Evolutionary conservation across 306 rosid genomes (phyloP), one percentile per base, ranked within the genome.

Genomic region (Vigna nakashimae): DNA sequence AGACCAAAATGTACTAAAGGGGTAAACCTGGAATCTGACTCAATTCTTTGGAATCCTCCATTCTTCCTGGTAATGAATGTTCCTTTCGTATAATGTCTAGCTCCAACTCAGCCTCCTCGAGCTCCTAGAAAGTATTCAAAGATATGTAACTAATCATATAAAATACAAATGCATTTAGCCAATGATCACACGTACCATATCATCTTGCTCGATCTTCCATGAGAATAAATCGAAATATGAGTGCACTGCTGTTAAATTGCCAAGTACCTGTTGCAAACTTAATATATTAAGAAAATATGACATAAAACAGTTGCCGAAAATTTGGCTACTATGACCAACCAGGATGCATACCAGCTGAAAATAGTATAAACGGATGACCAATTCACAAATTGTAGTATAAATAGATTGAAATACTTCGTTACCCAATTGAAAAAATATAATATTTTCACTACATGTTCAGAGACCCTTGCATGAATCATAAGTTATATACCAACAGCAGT

Each of bases 101-200:
- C 72, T 94, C 98, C 72, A 94, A 73, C 86, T 91, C 96, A 81
- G 97, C 94, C 90, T 94, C 98, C 88, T 91, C 97, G 40, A 90
- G 71, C 84, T 90, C 97, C 98, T 94, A 84, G 9, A 76, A 84
- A 81, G 63, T 81, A 65, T 30, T 73, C 59, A 80, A 73, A 43
- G 71, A 76, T 73, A 59, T 65, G 49, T 43, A 74, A 87, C 13
- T 65, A 65, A 38, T 65, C 62, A 69, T 30, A 55, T 15, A 56
- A 36, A 42, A 9, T 9, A 42, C 46, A 82, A 79, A 80, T 22
- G 53, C 48, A n/a, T 85, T 56, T 38, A 13, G 76, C 17, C 71
- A 43, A 56, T 77, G 78, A 71, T 65, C 65, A 16, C 81, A 77
- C 88, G 75, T 84, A 94, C 98, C 96, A 85, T 73, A 55, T 71